Base-by-base conservation (phyloP, 2,329 filamentous ascomycete genomes). In the Akanthomyces dipterigenus region DNA sequence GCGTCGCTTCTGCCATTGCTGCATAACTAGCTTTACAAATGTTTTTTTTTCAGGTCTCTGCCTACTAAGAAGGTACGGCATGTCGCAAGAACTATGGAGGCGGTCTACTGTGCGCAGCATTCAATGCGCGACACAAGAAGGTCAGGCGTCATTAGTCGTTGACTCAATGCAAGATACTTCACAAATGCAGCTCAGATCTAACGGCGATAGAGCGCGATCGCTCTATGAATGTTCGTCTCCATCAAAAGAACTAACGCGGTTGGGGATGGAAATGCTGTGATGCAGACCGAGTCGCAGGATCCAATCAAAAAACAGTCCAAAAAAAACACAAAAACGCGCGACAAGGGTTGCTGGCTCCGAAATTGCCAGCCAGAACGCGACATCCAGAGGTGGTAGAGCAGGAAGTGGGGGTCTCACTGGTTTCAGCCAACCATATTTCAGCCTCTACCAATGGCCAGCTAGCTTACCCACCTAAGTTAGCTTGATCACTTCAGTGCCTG, bases 251-350 rank as follows among this genome's bases (percentile, higher is more conserved):
- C 40, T 61, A 55, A 46, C 49, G 34, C 26, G 56, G 38, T 38
- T 22, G 57, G 38, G 48, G 45, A 28, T 38, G 48, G 45, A 28
- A 60, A 54, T 46, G 53, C 48, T 50, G 42, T 43, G n/a, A 38
- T 60, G 16, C 20, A 48, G 36, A 24, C 12, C 28, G 56, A 54
- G 31, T 26, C 7, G 38, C 40, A 43, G 49, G 45, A 45, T 42
- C 62, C 51, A 64, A 64, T 62, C 56, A 59, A 55, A 66, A 66
- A 63, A 59, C 46, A 54, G 26, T 48, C 43, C 53, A 31, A 28
- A 53, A 46, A 54, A 59, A 61, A 55, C 45, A 63, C 31, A 58
- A 63, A 54, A 62, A 63, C 60, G 58, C 63, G 61, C 55, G 50
- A 57, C 49, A 59, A 9, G 57, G 54, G 50, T 38, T 49, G 34